These are phyloP conservation scores for Wallacemonas sp. DNA, from an alignment of 208 protist genomes.

Conservation along the genomic window DNA sequence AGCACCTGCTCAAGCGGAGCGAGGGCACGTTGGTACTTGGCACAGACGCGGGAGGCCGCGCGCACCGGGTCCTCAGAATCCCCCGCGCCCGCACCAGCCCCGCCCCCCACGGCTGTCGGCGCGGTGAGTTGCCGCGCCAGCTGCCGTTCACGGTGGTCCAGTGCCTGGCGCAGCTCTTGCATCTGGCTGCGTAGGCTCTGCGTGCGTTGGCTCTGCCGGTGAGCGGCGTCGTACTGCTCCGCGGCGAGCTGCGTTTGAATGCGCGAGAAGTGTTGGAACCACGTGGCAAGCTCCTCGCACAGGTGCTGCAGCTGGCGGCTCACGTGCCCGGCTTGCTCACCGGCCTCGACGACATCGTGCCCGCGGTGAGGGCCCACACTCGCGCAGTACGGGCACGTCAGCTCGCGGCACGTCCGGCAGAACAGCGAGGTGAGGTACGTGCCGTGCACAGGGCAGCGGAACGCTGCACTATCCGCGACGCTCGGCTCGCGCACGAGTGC, in stretches of 20 bases:
- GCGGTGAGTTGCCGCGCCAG: conserved; percentile 15
- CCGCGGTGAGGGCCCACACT: conserved; percentile 52
- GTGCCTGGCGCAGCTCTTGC: conserved; percentile 23
- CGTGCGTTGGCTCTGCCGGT: conserved; percentile 18
- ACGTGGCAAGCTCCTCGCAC: conserved; percentile 45
- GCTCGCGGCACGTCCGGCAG: conserved; percentile 46
- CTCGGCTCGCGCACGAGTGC: no score
- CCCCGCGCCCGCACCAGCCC: conserved; percentile 1
- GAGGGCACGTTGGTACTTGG: conserved; percentile 39
- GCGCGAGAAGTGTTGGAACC: conserved; percentile 35
- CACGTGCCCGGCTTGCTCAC: conserved; percentile 20
- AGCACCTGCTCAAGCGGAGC: conserved; percentile 27
- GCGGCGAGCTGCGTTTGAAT: conserved; percentile 32
- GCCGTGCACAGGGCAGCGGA: conserved; percentile 43
- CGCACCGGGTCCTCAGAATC: conserved; percentile 27
- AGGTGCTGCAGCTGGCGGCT: conserved; percentile 29
- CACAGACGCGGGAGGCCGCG: conserved; percentile 27
- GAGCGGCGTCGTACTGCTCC: conserved; percentile 25
- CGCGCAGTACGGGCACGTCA: conserved; percentile 70
- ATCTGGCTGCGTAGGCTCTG: conserved; percentile 25
- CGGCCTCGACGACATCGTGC: conserved; percentile 45
- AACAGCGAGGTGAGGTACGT: conserved; percentile 41
- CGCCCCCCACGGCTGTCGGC: neutral
- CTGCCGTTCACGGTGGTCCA: conserved; percentile 23
- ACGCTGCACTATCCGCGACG: neutral